Evolutionary conservation across 768 basidiomycete genomes (phyloP).

Genomic region (Boletus rubropictus): DNA sequence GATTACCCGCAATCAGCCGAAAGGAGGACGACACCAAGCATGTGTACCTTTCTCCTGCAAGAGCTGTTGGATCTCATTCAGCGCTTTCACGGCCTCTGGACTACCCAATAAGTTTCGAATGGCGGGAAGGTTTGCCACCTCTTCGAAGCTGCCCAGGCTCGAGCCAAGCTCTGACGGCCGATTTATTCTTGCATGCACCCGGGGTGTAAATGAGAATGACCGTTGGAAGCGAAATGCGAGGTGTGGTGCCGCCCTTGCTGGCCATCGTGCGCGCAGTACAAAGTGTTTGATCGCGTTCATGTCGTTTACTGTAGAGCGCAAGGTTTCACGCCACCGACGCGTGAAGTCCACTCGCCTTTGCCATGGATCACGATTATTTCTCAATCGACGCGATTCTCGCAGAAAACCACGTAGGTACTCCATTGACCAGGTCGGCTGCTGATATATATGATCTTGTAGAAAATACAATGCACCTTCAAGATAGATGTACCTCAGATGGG

Average conservation of each 20-base stretch:
- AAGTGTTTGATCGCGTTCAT: conserved; percentile 23
- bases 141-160: conserved; percentile 39
- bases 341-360: neutral
- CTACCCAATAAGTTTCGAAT: conserved; percentile 45
- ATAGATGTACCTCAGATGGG: conserved; percentile 81
- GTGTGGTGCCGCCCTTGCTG: conserved; percentile 10
- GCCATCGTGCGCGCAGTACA: conserved; percentile 12
- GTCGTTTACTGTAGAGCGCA: neutral
- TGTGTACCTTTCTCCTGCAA: conserved; percentile 45
- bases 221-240: conserved; percentile 16
- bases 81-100: conserved; percentile 46
- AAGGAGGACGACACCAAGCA: neutral
- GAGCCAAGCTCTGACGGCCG: conserved; percentile 28
- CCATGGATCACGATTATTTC: conserved; percentile 90
- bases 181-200: conserved; percentile 26
- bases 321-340: conserved; percentile 20
- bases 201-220: conserved; percentile 28
- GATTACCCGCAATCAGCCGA: neutral
- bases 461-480: conserved; percentile 91
- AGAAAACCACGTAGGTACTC: conserved; percentile 67
- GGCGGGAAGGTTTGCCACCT: conserved; percentile 34
- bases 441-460: conserved; percentile 40
- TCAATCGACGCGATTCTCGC: conserved; percentile 87
- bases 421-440: neutral
- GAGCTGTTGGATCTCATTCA: conserved; percentile 39